These are phyloP conservation scores for Nadsonia starkeyi-henricii DNA, from an alignment of 1,139 yeast species.

Conservation along the genomic window DNA sequence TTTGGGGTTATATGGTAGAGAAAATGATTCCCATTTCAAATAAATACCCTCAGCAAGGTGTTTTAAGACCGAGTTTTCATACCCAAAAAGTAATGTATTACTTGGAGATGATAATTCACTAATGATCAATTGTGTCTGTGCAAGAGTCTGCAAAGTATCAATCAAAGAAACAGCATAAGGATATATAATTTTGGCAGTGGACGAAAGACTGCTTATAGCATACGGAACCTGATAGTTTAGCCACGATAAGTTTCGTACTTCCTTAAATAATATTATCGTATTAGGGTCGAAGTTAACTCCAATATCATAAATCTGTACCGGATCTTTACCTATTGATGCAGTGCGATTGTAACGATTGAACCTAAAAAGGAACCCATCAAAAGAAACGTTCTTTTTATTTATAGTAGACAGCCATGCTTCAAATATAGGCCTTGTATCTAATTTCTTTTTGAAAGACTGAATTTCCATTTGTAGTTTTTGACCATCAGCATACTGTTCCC, in stretches of 20 bases:
- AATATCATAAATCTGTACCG: slow-evolving; percentile 14
- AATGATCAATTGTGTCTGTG: slow-evolving; percentile 14
- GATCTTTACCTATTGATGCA: not conserved
- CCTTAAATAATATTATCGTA: slow-evolving; percentile 34
- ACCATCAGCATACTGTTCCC: slow-evolving; percentile 69
- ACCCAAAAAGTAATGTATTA: slow-evolving; percentile 31
- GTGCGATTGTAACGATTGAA: slow-evolving; percentile 18
- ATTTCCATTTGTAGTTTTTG: slow-evolving; percentile 43
- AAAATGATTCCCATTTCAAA: slow-evolving; percentile 43
- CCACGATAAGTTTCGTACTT: slow-evolving; percentile 37
- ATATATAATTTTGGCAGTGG: slow-evolving; percentile 34
- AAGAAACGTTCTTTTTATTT: slow-evolving; percentile 14
- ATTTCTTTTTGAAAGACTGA: slow-evolving; percentile 29
- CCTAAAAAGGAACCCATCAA: slow-evolving; percentile 30
- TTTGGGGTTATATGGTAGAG: slow-evolving; percentile 31
- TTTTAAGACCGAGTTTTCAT: slow-evolving; percentile 24
- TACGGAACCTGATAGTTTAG: slow-evolving; percentile 52
- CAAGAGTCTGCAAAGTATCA: slow-evolving; percentile 33
- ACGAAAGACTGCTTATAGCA: slow-evolving; percentile 29
- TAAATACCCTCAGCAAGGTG: slow-evolving; percentile 22
- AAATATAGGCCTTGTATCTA: slow-evolving; percentile 26
- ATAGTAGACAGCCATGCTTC: slow-evolving; percentile 14
- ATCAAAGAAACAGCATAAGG: slow-evolving; percentile 45
- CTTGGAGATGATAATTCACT: slow-evolving; percentile 26
- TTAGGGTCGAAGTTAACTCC: slow-evolving; percentile 38